Conservation (phyloP, 164 flowering plant species). For the Pachysandra terminalis region DNA sequence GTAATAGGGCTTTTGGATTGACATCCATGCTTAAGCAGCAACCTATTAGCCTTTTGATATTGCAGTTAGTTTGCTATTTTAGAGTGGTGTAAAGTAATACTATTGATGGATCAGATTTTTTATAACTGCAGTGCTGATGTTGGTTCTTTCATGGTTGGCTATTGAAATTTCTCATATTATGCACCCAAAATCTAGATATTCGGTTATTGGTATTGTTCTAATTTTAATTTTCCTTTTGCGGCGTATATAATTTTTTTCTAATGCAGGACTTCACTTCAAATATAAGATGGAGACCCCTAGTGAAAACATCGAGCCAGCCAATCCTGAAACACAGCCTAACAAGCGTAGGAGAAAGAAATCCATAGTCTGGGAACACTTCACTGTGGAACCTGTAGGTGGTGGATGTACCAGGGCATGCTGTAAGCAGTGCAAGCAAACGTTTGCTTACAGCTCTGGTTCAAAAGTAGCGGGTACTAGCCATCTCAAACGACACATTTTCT, state of each 20-base stretch:
- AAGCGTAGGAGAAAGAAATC: constrained; percentile 79
- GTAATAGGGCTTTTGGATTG: background rate
- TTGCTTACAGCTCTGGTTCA: constrained; percentile 72
- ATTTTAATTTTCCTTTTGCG: background rate
- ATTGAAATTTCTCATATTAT: background rate
- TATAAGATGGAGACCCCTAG: constrained; percentile 23
- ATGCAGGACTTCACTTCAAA: background rate
- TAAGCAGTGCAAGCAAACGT: constrained; percentile 72
- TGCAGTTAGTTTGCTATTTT: background rate
- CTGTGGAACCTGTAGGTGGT: constrained; percentile 38
- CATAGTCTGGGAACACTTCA: constrained; percentile 88
- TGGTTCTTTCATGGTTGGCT: background rate
- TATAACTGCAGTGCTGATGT: background rate
- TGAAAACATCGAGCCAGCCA: constrained; percentile 30
- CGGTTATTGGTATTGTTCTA: background rate
- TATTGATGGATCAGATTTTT: too few relatives aligned
- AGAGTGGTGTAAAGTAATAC: background rate
- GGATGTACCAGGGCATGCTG: constrained; percentile 68
- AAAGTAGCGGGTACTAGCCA: constrained; percentile 88
- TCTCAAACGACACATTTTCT: constrained; percentile 72
- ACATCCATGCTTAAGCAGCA: background rate
- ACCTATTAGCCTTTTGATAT: background rate
- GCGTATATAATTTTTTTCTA: background rate
- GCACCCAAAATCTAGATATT: background rate
- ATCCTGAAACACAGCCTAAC: constrained; percentile 25